Evolutionary conservation across 2,329 filamentous ascomycete genomes (phyloP), one percentile per base, ranked within the genome.

Genomic region (Lecanosticta acicola): DNA sequence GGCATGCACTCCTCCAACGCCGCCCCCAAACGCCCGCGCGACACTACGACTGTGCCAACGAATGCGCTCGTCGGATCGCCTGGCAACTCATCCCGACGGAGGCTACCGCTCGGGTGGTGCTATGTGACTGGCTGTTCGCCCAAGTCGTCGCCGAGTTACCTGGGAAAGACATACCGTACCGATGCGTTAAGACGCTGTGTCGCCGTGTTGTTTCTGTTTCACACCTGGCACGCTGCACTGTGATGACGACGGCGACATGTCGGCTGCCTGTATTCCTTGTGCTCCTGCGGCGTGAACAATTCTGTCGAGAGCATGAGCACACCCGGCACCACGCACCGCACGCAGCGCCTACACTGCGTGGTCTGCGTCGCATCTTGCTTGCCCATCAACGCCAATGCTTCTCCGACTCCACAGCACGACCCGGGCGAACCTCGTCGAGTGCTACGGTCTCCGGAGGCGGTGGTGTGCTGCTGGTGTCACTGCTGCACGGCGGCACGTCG

Each of bases 391-490:
- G 44, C 46, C 17, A 47, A 32, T 52, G 49, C 24, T 50, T 50
- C 32, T 52, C 49, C 11, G 45, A 48, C 37, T 42, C 48, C 43
- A 48, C 29, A 5, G 51, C 43, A 24, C 41, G 48, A 2, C 38
- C 43, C 29, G 24, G 24, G 7, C 24, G 5, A 11, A 29, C 11
- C 24, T 29, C 24, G 11, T 29, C 24, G 11, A 29, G 24, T 11
- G 24, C 11, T 5, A 29, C 11, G 11, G 5, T 11, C 24, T 29
- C 24, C 24, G 24, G 3, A 11, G 19, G 9, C 37, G 9, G 19
- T 24, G 4, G 17, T 20, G 8, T 8, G 17, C 37, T 35, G 5
- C 7, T 35, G 33, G 16, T 35, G 13, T 21, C n/a, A n/a, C 14
- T 21, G 37, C 13, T 29, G 11, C 24, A 29, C 24, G 24, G 24